A percentile compares a stretch with the other conserved stretches of the same genome.
phyloP scores from a whole-genome alignment of 306 rosid species.

The Nissolia schottii region DNA sequence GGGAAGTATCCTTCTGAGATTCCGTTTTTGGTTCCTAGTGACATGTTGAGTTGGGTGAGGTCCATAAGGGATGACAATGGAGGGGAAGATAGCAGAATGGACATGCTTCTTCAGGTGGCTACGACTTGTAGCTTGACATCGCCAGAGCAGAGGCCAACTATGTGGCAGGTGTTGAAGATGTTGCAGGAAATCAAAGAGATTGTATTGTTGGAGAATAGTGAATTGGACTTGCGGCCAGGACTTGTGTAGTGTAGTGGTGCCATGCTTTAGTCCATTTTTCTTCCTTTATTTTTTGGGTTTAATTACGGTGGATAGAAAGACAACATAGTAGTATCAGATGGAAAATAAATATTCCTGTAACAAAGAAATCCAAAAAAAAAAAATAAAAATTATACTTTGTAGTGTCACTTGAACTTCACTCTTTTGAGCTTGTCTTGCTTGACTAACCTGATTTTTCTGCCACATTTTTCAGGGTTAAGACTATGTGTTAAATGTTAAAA shows the following conservation, averaged over 20 bases:
- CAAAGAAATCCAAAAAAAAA: slow-evolving; percentile 7
- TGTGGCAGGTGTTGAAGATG: slow-evolving; percentile 98
- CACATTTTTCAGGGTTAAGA: no score
- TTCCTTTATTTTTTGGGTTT: background rate
- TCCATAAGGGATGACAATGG: slow-evolving; percentile 57
- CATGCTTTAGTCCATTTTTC: slow-evolving; percentile 8
- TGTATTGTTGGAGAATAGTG: slow-evolving; percentile 49
- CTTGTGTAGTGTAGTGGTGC: background rate
- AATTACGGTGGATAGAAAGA: slow-evolving; percentile 12
- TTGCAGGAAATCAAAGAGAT: slow-evolving; percentile 79
- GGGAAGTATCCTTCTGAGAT: slow-evolving; percentile 68
- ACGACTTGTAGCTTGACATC: slow-evolving; percentile 61
- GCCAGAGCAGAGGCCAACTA: slow-evolving; percentile 88
- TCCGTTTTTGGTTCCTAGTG: slow-evolving; percentile 46
- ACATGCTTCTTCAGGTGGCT: slow-evolving; percentile 76
- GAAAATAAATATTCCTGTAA: background rate
- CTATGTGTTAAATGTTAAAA: no score
- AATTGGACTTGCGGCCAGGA: slow-evolving; percentile 31
- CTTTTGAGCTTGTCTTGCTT: slow-evolving; percentile 15
- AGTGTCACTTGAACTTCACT: background rate
- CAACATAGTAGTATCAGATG: slow-evolving; percentile 5
- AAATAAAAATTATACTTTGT: background rate
- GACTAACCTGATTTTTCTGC: no score
- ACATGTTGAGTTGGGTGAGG: slow-evolving; percentile 61
- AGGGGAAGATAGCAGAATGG: slow-evolving; percentile 56